A percentile compares a stretch with the other conserved stretches of the same genome.
phyloP scores from a whole-genome alignment of 768 basidiomycete species.

The Hericium alpestre region DNA sequence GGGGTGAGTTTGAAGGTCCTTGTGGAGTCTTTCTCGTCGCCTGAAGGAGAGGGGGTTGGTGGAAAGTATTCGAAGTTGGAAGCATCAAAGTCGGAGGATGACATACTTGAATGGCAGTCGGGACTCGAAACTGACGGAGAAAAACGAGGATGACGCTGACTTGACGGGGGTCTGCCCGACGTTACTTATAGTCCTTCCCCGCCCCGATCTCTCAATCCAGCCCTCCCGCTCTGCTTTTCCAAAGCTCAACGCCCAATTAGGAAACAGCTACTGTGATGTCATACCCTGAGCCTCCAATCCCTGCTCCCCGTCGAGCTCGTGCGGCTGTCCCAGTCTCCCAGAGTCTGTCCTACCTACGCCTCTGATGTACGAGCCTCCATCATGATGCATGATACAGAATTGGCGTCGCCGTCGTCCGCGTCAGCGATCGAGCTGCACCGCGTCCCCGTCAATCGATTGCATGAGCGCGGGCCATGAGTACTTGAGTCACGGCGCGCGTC shows the following conservation, averaged over 20 bases:
- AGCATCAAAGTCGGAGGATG: conserved; percentile 9
- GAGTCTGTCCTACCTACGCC: too few species aligned
- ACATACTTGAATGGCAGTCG: conserved; percentile 2
- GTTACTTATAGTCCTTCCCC: background rate
- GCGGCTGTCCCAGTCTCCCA: background rate
- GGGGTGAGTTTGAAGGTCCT: background rate
- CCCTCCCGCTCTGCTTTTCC: background rate
- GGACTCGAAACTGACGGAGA: background rate
- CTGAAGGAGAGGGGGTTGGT: conserved; percentile 20
- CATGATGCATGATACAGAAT: too few species aligned
- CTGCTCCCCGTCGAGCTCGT: background rate
- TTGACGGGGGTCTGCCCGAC: background rate
- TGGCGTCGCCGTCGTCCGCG: too few species aligned
- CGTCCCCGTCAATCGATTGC: too few species aligned
- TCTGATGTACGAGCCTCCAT: too few species aligned
- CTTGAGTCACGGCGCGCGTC: background rate
- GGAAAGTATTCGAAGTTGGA: conserved; percentile 24
- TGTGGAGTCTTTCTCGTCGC: conserved; percentile 8
- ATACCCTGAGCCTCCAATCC: background rate
- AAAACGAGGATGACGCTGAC: too few species aligned
- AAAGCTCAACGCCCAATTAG: background rate
- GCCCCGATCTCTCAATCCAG: background rate
- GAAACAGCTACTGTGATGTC: background rate
- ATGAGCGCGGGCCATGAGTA: too few species aligned
- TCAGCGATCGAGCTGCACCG: too few species aligned